Evolutionary conservation across 345 rosid genomes (phyloP).

Genomic region (Ceriops zippeliana): DNA sequence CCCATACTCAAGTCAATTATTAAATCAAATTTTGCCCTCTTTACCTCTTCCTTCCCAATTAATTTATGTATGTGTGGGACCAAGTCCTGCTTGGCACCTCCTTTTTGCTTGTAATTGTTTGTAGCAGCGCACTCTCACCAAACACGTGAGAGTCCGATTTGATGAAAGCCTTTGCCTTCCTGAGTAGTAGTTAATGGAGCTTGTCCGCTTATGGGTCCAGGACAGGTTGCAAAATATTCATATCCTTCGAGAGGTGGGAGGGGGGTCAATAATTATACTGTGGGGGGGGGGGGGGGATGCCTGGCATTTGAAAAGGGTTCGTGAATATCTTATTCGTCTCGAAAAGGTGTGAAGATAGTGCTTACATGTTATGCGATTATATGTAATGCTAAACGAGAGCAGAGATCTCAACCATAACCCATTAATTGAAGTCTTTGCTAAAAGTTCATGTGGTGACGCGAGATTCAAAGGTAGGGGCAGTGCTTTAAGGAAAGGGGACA

Average conservation of each 20-base stretch:
- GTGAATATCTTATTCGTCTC: neutral
- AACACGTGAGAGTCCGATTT: neutral
- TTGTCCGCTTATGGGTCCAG: neutral
- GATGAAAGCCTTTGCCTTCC: neutral
- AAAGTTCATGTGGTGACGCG: neutral
- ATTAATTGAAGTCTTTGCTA: neutral
- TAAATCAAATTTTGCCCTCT: neutral
- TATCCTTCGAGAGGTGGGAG: too few species aligned
- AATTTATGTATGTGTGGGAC: too few species aligned
- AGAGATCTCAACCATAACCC: constrained; percentile 11
- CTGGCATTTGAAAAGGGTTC: neutral
- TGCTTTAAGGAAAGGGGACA: neutral
- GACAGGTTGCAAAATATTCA: too few species aligned
- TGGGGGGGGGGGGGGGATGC: neutral
- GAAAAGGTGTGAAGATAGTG: neutral
- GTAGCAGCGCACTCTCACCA: neutral
- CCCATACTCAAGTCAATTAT: neutral
- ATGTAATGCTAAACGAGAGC: neutral
- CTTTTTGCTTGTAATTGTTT: neutral
- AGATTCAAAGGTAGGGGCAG: neutral
- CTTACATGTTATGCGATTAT: neutral
- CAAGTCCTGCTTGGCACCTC: too few species aligned
- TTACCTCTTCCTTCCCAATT: neutral
- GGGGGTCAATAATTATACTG: too few species aligned
- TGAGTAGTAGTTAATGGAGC: neutral